phyloP scores from a whole-genome alignment of 1,284 basidiomycete species.

The Apiotrichum akiyoshidainum region DNA sequence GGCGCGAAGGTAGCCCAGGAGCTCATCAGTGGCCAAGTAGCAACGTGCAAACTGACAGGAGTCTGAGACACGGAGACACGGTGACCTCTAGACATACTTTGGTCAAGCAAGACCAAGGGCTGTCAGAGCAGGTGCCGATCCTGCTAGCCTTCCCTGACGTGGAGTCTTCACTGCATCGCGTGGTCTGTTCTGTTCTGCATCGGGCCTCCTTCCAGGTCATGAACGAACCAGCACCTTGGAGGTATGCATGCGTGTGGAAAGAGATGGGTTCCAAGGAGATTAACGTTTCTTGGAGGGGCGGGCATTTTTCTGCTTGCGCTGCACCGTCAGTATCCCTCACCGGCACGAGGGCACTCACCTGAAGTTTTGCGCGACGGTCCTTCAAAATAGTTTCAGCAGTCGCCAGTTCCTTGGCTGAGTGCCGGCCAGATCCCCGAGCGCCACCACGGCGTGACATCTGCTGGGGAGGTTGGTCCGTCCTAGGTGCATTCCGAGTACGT shows the following conservation, averaged over 20 bases:
- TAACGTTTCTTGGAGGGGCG: constrained; percentile 2
- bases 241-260: not conserved
- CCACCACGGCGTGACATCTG: not conserved
- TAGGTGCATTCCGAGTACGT: not conserved
- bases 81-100: no score
- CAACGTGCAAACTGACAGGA: no score
- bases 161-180: no score
- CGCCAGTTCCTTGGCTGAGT: constrained; percentile 8
- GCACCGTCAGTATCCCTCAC: not conserved
- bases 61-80: no score
- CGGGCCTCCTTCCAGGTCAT: no score
- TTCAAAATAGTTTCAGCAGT: constrained; percentile 13
- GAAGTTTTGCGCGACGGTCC: not conserved
- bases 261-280: no score
- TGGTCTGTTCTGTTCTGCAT: no score
- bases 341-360: not conserved
- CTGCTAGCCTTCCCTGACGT: no score
- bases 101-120: no score
- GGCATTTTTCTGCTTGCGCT: constrained; percentile 19
- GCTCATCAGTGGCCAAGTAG: no score
- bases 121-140: no score
- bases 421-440: not conserved
- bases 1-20: no score
- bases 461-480: not conserved
- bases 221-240: not conserved